Evolutionary conservation across 2,329 filamentous ascomycete species (phyloP).

Genomic region (Cercospora zeae-maydis): DNA sequence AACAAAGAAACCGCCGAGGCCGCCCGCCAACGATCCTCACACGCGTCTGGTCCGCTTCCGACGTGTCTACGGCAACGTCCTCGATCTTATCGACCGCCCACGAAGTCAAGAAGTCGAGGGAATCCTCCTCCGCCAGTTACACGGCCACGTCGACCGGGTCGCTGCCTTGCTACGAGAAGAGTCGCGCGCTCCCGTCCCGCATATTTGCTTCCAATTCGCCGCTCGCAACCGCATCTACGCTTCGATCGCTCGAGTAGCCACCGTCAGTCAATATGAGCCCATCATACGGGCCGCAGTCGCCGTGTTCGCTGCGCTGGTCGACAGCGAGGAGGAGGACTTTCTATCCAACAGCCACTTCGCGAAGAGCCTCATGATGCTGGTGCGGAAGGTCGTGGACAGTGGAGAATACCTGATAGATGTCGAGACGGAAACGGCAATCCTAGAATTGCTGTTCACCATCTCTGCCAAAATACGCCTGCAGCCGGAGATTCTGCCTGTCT

Average conservation of each 20-base stretch:
- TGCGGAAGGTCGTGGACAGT: conserved; percentile 71
- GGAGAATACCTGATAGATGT: conserved; percentile 69
- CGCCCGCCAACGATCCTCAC: conserved; percentile 51
- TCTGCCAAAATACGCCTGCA: conserved; percentile 92
- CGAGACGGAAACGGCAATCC: conserved; percentile 81
- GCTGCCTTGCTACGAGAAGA: conserved; percentile 78
- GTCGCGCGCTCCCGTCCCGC: conserved; percentile 78
- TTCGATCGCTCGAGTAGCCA: conserved; percentile 82
- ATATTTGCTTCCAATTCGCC: conserved; percentile 86
- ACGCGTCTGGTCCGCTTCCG: conserved; percentile 61
- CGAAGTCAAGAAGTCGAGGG: conserved; percentile 51
- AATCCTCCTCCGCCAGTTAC: conserved; percentile 49
- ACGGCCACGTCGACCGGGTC: conserved; percentile 54
- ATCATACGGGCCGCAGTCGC: conserved; percentile 80
- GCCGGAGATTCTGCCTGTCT: conserved; percentile 79
- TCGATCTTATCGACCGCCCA: conserved; percentile 61
- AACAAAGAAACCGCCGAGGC: conserved; percentile 47
- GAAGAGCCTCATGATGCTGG: conserved; percentile 77
- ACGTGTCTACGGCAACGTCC: conserved; percentile 57
- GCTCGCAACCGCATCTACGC: conserved; percentile 84
- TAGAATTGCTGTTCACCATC: conserved; percentile 92
- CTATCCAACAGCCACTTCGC: conserved; percentile 84
- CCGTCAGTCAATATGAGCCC: conserved; percentile 76
- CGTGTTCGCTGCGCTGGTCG: conserved; percentile 87
- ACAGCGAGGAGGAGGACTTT: conserved; percentile 94